These are phyloP conservation scores for Tagetes erecta DNA, from an alignment of 129 eudicot genomes.

Conservation along the genomic window DNA sequence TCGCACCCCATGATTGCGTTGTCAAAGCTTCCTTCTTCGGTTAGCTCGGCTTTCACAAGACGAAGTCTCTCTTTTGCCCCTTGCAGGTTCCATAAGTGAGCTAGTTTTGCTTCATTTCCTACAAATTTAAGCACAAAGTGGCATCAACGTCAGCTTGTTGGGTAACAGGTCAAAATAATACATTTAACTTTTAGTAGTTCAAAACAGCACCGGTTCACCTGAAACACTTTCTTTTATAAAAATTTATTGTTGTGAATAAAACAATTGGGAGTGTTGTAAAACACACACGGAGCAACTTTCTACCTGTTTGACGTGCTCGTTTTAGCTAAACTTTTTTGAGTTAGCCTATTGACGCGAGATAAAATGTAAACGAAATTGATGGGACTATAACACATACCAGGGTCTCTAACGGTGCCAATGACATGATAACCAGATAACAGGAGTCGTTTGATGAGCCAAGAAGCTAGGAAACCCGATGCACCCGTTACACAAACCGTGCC, in stretches of 20 bases:
- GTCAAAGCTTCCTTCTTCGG: constrained; percentile 86
- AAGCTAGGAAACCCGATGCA: constrained; percentile 86
- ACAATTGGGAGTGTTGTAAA: not conserved
- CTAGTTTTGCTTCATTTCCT: constrained; percentile 69
- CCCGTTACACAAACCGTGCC: constrained; percentile 90
- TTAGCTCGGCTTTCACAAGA: constrained; percentile 66
- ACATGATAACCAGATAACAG: constrained; percentile 75
- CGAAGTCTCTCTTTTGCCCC: constrained; percentile 87
- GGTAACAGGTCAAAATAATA: not conserved
- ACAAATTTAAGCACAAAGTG: constrained; percentile 7
- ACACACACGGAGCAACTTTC: not conserved
- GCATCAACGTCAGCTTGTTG: not conserved
- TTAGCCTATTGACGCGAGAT: not conserved
- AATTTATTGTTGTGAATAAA: not conserved
- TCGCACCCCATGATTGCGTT: constrained; percentile 69
- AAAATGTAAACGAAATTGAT: not conserved
- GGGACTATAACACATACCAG: constrained; percentile 42
- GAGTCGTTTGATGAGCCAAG: constrained; percentile 90
- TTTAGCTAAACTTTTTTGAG: not conserved
- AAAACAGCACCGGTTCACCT: not conserved
- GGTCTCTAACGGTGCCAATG: constrained; percentile 85
- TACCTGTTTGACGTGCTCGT: not conserved
- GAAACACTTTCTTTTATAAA: not conserved
- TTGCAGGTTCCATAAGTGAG: constrained; percentile 76
- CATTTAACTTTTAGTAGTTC: not conserved